phyloP scores from a whole-genome alignment of 2,329 filamentous ascomycete species.

The Ceratocystiopsis minuta region DNA sequence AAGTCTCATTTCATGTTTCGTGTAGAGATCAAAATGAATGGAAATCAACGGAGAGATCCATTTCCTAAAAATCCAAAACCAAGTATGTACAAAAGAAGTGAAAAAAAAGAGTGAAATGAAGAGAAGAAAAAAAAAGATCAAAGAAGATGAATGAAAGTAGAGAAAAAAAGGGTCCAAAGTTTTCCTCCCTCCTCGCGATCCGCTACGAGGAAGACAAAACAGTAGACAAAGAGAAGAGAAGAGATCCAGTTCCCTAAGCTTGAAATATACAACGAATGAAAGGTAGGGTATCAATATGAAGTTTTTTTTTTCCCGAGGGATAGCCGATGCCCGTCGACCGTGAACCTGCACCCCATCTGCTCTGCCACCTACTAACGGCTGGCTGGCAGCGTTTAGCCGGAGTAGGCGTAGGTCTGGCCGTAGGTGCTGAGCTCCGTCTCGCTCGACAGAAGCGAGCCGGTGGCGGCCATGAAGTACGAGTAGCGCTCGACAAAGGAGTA shows the following conservation, averaged over 20 bases:
- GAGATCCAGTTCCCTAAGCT: slow-evolving; percentile 2
- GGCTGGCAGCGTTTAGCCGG: slow-evolving; percentile 1
- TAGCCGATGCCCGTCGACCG: background rate
- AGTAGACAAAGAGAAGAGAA: background rate
- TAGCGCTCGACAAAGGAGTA: slow-evolving; percentile 35
- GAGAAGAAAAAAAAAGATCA: background rate
- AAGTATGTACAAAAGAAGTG: slow-evolving; percentile 3
- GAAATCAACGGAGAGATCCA: too few relatives aligned
- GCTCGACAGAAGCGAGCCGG: slow-evolving; percentile 24
- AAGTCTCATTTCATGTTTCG: too few relatives aligned
- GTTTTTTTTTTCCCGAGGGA: slow-evolving; percentile 2
- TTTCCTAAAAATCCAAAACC: background rate
- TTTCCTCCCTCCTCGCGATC: background rate
- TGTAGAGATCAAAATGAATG: too few relatives aligned
- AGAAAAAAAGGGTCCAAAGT: background rate
- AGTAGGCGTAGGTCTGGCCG: slow-evolving; percentile 31
- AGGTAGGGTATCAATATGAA: slow-evolving; percentile 8
- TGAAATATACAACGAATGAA: slow-evolving; percentile 7
- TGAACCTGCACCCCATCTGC: too few relatives aligned
- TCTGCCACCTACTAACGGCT: background rate
- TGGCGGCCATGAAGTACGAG: slow-evolving; percentile 36
- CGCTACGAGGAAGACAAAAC: slow-evolving; percentile 1
- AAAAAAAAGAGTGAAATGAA: background rate
- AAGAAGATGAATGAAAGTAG: background rate
- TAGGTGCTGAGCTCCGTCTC: slow-evolving; percentile 23